A percentile compares a stretch with the other conserved stretches of the same genome.
These are phyloP conservation scores for Eucalyptus erythrocorys DNA, from an alignment of 345 rosid genomes.

Conservation along the genomic window DNA sequence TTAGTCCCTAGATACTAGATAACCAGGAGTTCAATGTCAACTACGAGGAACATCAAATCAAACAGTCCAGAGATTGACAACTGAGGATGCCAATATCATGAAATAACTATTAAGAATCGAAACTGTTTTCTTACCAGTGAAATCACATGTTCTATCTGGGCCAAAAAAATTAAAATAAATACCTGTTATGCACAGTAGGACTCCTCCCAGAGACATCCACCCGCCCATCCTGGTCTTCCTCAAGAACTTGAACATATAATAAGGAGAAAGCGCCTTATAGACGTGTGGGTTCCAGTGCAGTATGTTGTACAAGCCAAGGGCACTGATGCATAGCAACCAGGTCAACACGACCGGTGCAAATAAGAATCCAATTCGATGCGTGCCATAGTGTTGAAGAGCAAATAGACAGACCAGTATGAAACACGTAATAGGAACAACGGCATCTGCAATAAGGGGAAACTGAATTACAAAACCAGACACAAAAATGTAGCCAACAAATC, in stretches of 20 bases:
- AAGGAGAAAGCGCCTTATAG: slow-evolving; percentile 91
- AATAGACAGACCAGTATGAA: slow-evolving; percentile 91
- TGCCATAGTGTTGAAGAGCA: slow-evolving; percentile 96
- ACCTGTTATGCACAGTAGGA: slow-evolving; percentile 96
- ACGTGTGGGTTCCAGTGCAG: slow-evolving; percentile 77
- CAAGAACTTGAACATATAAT: slow-evolving; percentile 95
- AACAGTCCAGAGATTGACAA: background rate
- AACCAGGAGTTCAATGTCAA: background rate
- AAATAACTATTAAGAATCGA: background rate
- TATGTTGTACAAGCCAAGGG: slow-evolving; percentile 88
- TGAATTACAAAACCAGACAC: background rate
- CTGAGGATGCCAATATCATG: background rate
- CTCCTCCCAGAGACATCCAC: slow-evolving; percentile 99
- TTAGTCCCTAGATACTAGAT: background rate
- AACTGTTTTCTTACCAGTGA: background rate
- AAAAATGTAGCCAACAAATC: background rate
- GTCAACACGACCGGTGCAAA: slow-evolving; percentile 83
- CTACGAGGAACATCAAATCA: background rate
- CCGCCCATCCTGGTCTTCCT: slow-evolving; percentile 88
- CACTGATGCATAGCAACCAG: slow-evolving; percentile 86
- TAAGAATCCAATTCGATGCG: slow-evolving; percentile 83
- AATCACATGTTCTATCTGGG: background rate
- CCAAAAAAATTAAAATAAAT: background rate
- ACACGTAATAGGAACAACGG: slow-evolving; percentile 92
- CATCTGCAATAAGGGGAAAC: slow-evolving; percentile 41